Percentiles rank a stretch among this genome's conserved stretches.
These are phyloP conservation scores for Chaetomium olivaceum DNA, from an alignment of 2,329 filamentous ascomycete species.

Conservation along the genomic window DNA sequence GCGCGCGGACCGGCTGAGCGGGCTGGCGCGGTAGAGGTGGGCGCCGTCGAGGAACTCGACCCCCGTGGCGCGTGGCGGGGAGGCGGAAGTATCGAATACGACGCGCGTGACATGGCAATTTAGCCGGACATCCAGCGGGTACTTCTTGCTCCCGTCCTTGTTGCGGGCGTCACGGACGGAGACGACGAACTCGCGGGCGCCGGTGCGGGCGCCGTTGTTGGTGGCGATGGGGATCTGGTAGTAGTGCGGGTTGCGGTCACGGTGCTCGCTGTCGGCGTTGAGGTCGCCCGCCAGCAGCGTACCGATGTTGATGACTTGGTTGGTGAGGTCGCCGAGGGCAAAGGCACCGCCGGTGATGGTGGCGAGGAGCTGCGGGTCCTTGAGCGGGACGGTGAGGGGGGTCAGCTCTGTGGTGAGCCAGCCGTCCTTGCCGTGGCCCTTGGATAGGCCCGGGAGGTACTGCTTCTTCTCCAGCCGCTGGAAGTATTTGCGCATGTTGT, in stretches of 20 bases:
- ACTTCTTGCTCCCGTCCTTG: constrained; percentile 35
- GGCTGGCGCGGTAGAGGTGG: constrained; percentile 43
- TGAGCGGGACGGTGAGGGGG: constrained; percentile 51
- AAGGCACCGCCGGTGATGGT: constrained; percentile 53
- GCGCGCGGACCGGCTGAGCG: constrained; percentile 33
- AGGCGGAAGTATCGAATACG: constrained; percentile 29
- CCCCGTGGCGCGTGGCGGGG: constrained; percentile 31
- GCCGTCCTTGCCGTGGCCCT: constrained; percentile 58
- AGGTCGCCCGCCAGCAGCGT: constrained; percentile 51
- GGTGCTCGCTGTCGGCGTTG: constrained; percentile 47
- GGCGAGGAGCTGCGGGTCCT: constrained; percentile 55
- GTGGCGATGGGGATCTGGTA: constrained; percentile 62
- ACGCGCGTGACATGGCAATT: constrained; percentile 39
- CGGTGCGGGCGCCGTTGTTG: constrained; percentile 52
- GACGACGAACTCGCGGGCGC: constrained; percentile 56
- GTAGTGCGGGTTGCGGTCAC: constrained; percentile 50
- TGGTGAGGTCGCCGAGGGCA: constrained; percentile 48
- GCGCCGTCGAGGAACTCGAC: constrained; percentile 40
- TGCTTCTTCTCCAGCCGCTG: constrained; percentile 53
- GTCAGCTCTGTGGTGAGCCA: constrained; percentile 57
- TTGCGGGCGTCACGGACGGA: constrained; percentile 36
- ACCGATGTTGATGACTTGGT: constrained; percentile 40
- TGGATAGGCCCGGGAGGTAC: constrained; percentile 46
- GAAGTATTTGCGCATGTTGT: constrained; percentile 61
- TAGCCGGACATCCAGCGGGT: constrained; percentile 44